Evolutionary conservation across 1,139 yeast species (phyloP).

Genomic region (Spencermartinsiella ligniputridi): DNA sequence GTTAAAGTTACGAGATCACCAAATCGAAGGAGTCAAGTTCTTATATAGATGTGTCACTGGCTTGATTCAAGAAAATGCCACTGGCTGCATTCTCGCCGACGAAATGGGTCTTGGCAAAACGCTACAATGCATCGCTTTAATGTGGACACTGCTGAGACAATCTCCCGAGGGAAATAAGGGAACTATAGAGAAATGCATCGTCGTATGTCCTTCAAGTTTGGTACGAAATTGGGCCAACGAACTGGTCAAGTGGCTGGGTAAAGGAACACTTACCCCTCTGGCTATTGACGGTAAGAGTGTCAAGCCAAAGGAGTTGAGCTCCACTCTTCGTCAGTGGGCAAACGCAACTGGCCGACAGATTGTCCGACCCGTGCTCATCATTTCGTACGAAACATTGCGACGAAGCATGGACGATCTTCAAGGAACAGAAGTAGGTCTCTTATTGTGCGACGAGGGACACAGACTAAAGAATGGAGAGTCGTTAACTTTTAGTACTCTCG

Average conservation of each 20-base stretch:
- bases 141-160: slow-evolving; percentile 92
- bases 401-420: slow-evolving; percentile 76
- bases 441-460: slow-evolving; percentile 97
- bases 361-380: slow-evolving; percentile 88
- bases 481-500: slow-evolving; percentile 81
- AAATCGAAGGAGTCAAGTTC: slow-evolving; percentile 91
- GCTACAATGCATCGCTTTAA: slow-evolving; percentile 80
- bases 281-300: slow-evolving; percentile 83
- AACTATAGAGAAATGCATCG: slow-evolving; percentile 84
- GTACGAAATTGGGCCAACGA: slow-evolving; percentile 99
- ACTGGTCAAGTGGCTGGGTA: slow-evolving; percentile 92
- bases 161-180: slow-evolving; percentile 78
- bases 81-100: slow-evolving; percentile 99
- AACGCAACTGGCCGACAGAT: slow-evolving; percentile 82
- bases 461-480: slow-evolving; percentile 93
- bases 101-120: slow-evolving; percentile 99
- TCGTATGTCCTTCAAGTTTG: slow-evolving; percentile 92
- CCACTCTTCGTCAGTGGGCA: slow-evolving; percentile 80
- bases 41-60: slow-evolving; percentile 90
- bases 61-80: slow-evolving; percentile 74
- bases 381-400: slow-evolving; percentile 92
- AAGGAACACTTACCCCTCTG: slow-evolving; percentile 79
- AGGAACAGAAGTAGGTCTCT: slow-evolving; percentile 77
- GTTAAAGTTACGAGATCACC: slow-evolving; percentile 88
- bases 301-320: slow-evolving; percentile 50